Conservation (phyloP, 257 asterid genomes). For the Prunella vulgaris region DNA sequence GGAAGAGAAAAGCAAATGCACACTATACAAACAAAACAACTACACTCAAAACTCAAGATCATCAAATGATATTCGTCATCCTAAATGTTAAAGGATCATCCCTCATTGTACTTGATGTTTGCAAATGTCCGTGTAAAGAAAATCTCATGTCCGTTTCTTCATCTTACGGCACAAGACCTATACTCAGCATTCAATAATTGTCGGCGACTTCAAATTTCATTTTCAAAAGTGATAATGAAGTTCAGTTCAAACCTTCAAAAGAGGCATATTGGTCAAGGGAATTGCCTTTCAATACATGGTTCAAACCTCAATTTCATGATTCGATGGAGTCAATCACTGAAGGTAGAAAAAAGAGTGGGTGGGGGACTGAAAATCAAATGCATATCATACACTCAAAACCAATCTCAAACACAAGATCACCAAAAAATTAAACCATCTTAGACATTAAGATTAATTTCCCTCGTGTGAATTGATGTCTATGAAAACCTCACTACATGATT, state of each 20-base stretch:
- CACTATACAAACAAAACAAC: background rate
- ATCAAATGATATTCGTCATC: background rate
- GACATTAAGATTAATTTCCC: background rate
- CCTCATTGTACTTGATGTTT: background rate
- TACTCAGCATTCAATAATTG: background rate
- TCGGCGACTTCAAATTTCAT: too few relatives aligned
- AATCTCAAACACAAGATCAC: background rate
- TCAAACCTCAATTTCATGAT: background rate
- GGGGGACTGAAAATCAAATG: too few relatives aligned
- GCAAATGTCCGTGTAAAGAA: background rate
- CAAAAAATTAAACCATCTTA: background rate
- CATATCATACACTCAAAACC: too few relatives aligned
- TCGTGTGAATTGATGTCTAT: too few relatives aligned
- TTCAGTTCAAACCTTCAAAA: too few relatives aligned
- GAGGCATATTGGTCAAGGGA: too few relatives aligned
- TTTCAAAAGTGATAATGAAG: too few relatives aligned
- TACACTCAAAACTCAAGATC: too few relatives aligned
- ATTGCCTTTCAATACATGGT: too few relatives aligned
- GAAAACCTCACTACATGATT: background rate
- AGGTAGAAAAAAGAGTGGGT: too few relatives aligned
- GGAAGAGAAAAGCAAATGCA: background rate
- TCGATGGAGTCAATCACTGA: background rate
- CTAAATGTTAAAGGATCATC: too few relatives aligned
- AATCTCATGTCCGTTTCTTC: background rate
- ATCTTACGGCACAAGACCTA: background rate